phyloP scores from a whole-genome alignment of 805 yeast genomes.

The Priceomyces medius region DNA sequence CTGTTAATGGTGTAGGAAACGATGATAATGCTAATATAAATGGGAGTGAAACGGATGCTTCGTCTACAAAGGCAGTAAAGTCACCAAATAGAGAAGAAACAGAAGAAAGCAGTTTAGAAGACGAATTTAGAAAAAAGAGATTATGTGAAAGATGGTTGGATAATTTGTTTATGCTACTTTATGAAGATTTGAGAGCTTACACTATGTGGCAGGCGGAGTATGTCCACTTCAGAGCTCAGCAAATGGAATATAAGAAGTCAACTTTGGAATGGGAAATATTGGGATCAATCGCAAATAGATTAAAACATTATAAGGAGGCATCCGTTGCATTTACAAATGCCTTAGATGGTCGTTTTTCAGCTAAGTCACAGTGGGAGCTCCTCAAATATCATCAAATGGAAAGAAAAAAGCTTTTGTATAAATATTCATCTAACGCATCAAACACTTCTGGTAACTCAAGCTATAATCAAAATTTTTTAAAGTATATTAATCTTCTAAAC shows the following conservation, averaged over 20 bases:
- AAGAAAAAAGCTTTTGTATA: slow-evolving; percentile 33
- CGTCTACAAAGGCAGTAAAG: slow-evolving; percentile 38
- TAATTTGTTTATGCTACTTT: slow-evolving; percentile 63
- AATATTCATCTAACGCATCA: slow-evolving; percentile 19
- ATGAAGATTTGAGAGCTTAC: slow-evolving; percentile 75
- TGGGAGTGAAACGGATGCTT: slow-evolving; percentile 22
- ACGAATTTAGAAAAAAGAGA: slow-evolving; percentile 60
- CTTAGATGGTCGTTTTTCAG: slow-evolving; percentile 71
- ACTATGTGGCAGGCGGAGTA: slow-evolving; percentile 93
- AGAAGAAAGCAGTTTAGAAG: slow-evolving; percentile 18
- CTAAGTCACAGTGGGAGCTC: slow-evolving; percentile 72
- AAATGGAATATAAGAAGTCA: slow-evolving; percentile 70
- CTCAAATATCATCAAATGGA: slow-evolving; percentile 63
- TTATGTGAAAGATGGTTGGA: slow-evolving; percentile 76
- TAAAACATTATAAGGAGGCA: slow-evolving; percentile 86
- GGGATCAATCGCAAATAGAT: slow-evolving; percentile 80
- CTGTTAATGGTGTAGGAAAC: too few relatives aligned
- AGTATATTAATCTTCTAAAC: slow-evolving; percentile 45
- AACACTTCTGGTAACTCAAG: slow-evolving; percentile 5
- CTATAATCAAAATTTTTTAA: slow-evolving; percentile 33
- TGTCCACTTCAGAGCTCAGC: slow-evolving; percentile 85
- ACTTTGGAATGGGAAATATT: slow-evolving; percentile 91
- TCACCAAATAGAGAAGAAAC: slow-evolving; percentile 30
- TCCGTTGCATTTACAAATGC: slow-evolving; percentile 79
- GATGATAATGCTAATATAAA: too few relatives aligned